Conservation (phyloP, 371 early-diverging fungal species). For the Mortierella sp. region DNA sequence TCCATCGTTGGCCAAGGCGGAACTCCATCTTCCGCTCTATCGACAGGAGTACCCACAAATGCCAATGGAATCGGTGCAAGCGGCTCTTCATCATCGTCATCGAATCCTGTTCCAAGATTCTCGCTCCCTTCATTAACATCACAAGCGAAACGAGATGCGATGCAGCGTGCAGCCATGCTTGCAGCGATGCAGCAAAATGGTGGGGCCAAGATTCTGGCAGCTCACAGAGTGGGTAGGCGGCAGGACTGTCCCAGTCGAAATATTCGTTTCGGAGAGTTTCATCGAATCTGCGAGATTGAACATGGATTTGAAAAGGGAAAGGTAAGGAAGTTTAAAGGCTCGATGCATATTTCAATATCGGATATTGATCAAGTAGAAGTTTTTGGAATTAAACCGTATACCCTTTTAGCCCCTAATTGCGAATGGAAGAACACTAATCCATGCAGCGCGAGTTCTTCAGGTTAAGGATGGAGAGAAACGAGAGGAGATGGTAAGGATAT, state of each 20-base stretch:
- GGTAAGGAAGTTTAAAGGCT: slow-evolving; percentile 17
- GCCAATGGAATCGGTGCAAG: not conserved
- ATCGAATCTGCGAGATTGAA: slow-evolving; percentile 56
- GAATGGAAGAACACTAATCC: slow-evolving; percentile 40
- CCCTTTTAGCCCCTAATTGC: slow-evolving; percentile 43
- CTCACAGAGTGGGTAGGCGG: slow-evolving; percentile 40
- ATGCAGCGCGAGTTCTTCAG: slow-evolving; percentile 23
- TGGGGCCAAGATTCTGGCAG: slow-evolving; percentile 46
- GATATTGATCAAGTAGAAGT: not conserved
- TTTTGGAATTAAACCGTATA: not conserved
- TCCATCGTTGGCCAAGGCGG: not conserved
- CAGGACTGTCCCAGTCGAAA: slow-evolving; percentile 47
- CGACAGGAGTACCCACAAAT: not conserved
- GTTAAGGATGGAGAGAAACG: slow-evolving; percentile 20
- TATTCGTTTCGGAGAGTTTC: slow-evolving; percentile 53
- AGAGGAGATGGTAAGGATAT: slow-evolving; percentile 36
- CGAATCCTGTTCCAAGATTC: slow-evolving; percentile 22
- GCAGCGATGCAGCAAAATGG: slow-evolving; percentile 53
- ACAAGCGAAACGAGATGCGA: slow-evolving; percentile 45
- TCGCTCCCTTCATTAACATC: slow-evolving; percentile 48
- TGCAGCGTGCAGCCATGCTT: slow-evolving; percentile 55
- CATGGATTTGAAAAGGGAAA: slow-evolving; percentile 49
- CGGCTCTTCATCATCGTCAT: slow-evolving; percentile 9
- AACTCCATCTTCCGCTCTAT: slow-evolving; percentile 11
- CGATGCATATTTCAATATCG: not conserved